Evolutionary conservation across 106 monocot species (phyloP).

Genomic region (Triglochin maritima): DNA sequence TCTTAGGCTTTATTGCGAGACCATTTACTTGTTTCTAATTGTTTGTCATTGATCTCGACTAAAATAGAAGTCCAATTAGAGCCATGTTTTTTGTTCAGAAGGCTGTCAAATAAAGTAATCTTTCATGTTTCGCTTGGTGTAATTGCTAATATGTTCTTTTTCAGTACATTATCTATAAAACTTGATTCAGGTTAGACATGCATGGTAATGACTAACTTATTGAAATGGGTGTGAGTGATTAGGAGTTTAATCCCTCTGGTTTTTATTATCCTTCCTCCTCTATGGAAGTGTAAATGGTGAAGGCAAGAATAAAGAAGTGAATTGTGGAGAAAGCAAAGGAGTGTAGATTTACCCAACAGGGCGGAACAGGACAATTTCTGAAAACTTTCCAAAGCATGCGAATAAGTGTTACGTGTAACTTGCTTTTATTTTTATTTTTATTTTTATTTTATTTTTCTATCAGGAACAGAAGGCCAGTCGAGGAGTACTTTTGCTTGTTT

Average conservation of each 20-base stretch:
- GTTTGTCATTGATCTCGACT: too few relatives aligned
- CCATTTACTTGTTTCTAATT: not conserved
- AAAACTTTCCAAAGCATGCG: constrained; percentile 27
- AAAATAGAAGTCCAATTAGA: too few relatives aligned
- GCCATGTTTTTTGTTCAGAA: too few relatives aligned
- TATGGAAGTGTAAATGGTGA: not conserved
- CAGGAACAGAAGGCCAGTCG: too few relatives aligned
- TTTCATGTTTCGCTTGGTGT: not conserved
- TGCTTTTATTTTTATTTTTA: constrained; percentile 19
- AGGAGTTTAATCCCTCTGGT: not conserved
- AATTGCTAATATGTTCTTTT: not conserved
- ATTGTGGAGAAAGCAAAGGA: constrained; percentile 47
- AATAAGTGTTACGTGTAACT: constrained; percentile 25
- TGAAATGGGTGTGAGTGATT: not conserved
- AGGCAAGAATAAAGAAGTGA: constrained; percentile 62
- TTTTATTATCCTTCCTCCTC: not conserved
- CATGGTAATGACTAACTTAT: not conserved
- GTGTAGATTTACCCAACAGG: constrained; percentile 11
- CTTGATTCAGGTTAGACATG: not conserved
- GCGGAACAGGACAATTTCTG: constrained; percentile 15
- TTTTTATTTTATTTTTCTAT: too few relatives aligned
- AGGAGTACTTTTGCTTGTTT: too few relatives aligned
- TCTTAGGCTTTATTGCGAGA: not conserved
- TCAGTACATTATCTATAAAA: not conserved
- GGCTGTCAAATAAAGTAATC: too few relatives aligned